Evolutionary conservation across 805 yeast genomes (phyloP).

Genomic region (Isabelozyma rhagii): DNA sequence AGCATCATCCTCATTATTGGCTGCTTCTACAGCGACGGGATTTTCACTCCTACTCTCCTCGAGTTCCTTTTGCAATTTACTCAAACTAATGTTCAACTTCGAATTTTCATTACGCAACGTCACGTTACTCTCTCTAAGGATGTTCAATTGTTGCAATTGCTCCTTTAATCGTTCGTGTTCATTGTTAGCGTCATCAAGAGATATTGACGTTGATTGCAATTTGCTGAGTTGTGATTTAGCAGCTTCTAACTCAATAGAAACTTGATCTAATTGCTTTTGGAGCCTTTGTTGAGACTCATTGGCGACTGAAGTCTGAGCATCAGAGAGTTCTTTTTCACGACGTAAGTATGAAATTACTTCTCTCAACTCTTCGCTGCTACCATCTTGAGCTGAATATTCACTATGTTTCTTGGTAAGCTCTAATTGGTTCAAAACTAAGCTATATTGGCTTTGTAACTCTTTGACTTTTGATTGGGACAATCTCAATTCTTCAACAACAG

Average conservation of each 20-base stretch:
- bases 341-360: constrained; percentile 63
- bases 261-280: constrained; percentile 46
- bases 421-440: constrained; percentile 64
- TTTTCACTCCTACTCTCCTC: constrained; percentile 29
- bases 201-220: constrained; percentile 13
- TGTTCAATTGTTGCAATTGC: constrained; percentile 58
- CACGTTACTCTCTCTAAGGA: constrained; percentile 65
- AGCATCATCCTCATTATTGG: constrained; percentile 27
- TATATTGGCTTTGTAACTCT: constrained; percentile 66
- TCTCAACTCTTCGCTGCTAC: constrained; percentile 18
- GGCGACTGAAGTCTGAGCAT: constrained; percentile 41
- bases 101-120: constrained; percentile 55
- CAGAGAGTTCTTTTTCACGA: constrained; percentile 70
- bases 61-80: constrained; percentile 40
- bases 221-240: constrained; percentile 45
- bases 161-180: constrained; percentile 47
- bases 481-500: constrained; percentile 35
- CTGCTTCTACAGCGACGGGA: constrained; percentile 22
- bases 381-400: constrained; percentile 8
- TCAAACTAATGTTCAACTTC: constrained; percentile 15
- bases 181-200: constrained; percentile 27
- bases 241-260: constrained; percentile 50
- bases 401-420: constrained; percentile 31
- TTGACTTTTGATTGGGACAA: constrained; percentile 42
- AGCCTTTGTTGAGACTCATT: constrained; percentile 53